Evolutionary conservation across 306 rosid genomes (phyloP), one percentile per base, ranked within the genome.

Genomic region (Begonia fuchsioides): DNA sequence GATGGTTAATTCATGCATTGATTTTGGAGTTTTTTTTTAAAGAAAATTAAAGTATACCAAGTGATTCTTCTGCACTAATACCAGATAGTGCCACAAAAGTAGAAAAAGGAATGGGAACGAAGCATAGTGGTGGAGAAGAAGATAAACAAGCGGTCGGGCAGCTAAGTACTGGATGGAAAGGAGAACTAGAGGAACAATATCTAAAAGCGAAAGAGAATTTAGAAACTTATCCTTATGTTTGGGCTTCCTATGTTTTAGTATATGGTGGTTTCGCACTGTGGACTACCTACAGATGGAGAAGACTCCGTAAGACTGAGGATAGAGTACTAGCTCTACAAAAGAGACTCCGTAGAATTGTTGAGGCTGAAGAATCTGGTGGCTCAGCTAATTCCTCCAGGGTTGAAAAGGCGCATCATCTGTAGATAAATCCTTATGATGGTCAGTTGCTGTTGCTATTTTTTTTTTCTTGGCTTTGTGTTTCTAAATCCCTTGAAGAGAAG

Each of bases 171-270:
- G 75, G 77, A 45, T 68, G 63, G 63, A 59, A 39, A 38, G 76
- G 62, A 54, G 68, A 46, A 10, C 17, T 75, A 64, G 82, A 68
- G 68, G 64, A 70, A 10, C 76, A 62, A 61, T 83, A 73, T 60
- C 62, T 48, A 54, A 59, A 67, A 67, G 56, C 67, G 52, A 87
- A 63, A 69, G 93, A 83, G 62, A 66, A 83, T 47, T 92, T 82
- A 12, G 79, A 77, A 69, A 60, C 78, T 38, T 87, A 83, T 62
- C 93, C 87, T 16, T 87, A 87, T 35, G 94, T 87, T 15, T 87
- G 94, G 96, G 87, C 58, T 55, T 87, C 94, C 20, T 87, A 82
- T 58, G 64, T 71, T 64, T 68, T 79, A 53, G 94, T 82, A 45
- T 82, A 86, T 47, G 92, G 96, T 62, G 94, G 86, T 56, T 64